These are phyloP conservation scores for Colletotrichum chlorophyti DNA, from an alignment of 2,329 filamentous ascomycete genomes.

Conservation along the genomic window DNA sequence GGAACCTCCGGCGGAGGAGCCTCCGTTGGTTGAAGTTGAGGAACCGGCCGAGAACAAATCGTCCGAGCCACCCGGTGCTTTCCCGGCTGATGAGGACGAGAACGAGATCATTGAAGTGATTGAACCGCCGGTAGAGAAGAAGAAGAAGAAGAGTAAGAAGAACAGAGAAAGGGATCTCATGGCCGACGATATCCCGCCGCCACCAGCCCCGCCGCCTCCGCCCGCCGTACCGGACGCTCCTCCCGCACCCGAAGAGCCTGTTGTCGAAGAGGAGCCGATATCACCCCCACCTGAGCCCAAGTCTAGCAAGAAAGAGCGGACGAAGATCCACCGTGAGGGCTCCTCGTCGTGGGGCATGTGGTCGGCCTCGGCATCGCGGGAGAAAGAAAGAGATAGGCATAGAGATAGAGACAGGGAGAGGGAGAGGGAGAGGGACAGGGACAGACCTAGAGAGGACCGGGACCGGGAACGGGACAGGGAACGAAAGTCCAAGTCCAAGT, in stretches of 20 bases:
- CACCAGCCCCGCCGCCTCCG: conserved; percentile 49
- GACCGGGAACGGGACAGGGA: conserved; percentile 33
- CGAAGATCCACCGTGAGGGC: conserved; percentile 76
- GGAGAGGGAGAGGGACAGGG: too few species aligned
- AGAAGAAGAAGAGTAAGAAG: conserved; percentile 52
- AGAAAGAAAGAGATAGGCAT: conserved; percentile 39
- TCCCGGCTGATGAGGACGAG: conserved; percentile 60
- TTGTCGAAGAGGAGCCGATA: conserved; percentile 31
- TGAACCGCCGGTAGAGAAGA: conserved; percentile 54
- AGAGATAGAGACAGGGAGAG: conserved; percentile 45
- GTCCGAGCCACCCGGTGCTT: conserved; percentile 62
- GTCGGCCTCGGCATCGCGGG: conserved; percentile 58
- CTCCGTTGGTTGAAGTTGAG: conserved; percentile 27
- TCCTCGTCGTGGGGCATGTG: conserved; percentile 78
- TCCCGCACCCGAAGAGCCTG: conserved; percentile 4
- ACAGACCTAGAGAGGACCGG: conserved; percentile 64
- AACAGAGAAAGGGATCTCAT: conserved; percentile 44
- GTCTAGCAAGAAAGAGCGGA: conserved; percentile 75
- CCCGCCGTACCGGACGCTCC: conserved; percentile 56
- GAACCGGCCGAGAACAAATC: conserved; percentile 35
- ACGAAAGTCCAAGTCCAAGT: conserved; percentile 63
- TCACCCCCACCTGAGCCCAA: conserved; percentile 62
- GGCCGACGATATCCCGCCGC: conserved; percentile 39
- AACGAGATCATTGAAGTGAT: conserved; percentile 58
- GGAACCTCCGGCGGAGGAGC: conserved; percentile 31